Base-by-base conservation (phyloP, 2,329 filamentous ascomycete genomes). In the Colletotrichum tofieldiae region DNA sequence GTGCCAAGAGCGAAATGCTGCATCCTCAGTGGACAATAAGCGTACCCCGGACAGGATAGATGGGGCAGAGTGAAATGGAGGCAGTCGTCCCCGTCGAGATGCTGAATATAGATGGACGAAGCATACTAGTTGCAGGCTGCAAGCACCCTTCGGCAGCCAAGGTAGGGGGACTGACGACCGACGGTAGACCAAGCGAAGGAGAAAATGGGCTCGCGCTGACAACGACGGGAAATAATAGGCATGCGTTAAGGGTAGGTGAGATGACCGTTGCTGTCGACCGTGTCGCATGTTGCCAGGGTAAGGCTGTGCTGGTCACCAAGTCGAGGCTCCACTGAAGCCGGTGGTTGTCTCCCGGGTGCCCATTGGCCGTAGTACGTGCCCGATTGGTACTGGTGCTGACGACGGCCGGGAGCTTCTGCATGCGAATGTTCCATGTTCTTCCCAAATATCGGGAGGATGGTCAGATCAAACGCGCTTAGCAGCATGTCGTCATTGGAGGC, bases 361-460 rank as follows among this genome's bases (percentile, higher is more conserved):
- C 60, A 74, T 74, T 74, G 72, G 72, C 65, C 56, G 37, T 35
- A 61, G 70, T 73, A 74, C 72, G 72, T 71, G 37, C 59, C 65
- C 59, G 47, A 73, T 71, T 39, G 32, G 60, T 73, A 47, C 47
- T 66, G 55, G 62, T 73, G 71, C 67, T 70, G 67, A 73, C 52
- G 47, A 51, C 56, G 58, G 37, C 62, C 61, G 71, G 67, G 67
- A 73, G 66, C 71, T 65, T 70, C 66, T 70, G 66, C 60, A 70
- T 56, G 39, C 67, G 55, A 71, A 66, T 29, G 39, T 73, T 61
- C 71, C 67, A 66, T 56, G 60, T 49, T 66, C 60, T 71, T 71
- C 67, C 67, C 71, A 66, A 29, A 58, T 58, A 29, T 73, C 71
- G 61, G 71, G 60, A 73, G 52, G 43, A 69, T 71, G 61, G 60